Percentiles rank a stretch among this genome's conserved stretches.
Evolutionary conservation across 2,329 filamentous ascomycete species (phyloP).

Genomic region (Cercospora zeae-maydis): DNA sequence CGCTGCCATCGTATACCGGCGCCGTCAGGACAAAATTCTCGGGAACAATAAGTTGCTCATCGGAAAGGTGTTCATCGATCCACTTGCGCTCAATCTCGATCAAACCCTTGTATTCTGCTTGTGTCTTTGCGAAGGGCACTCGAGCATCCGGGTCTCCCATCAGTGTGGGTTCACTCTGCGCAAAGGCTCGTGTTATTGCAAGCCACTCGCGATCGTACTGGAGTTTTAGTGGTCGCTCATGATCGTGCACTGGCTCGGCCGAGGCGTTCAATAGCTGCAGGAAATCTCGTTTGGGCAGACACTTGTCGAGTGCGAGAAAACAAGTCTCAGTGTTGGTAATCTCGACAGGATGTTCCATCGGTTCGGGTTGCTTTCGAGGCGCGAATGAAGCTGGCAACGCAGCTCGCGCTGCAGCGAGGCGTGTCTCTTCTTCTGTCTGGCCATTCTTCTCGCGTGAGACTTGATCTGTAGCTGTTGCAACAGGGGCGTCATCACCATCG

Average conservation of each 20-base stretch:
- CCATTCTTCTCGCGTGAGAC: neutral
- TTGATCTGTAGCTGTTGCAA: constrained; percentile 7
- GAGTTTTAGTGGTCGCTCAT: constrained; percentile 54
- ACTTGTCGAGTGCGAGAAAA: constrained; percentile 92
- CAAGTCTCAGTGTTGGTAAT: constrained; percentile 76
- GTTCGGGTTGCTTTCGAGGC: constrained; percentile 38
- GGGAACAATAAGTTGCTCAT: constrained; percentile 60
- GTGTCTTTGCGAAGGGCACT: constrained; percentile 55
- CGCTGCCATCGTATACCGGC: constrained; percentile 57
- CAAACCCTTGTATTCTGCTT: constrained; percentile 46
- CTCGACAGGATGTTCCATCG: constrained; percentile 62
- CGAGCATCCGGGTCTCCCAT: constrained; percentile 58
- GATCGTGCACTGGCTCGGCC: constrained; percentile 40
- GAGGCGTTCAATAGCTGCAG: constrained; percentile 70
- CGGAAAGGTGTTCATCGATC: constrained; percentile 68
- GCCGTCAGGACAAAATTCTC: constrained; percentile 75
- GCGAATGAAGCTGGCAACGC: constrained; percentile 74
- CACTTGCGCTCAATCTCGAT: constrained; percentile 72
- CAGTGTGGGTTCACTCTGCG: constrained; percentile 53
- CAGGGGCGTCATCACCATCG: constrained; percentile 26
- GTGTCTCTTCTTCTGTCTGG: constrained; percentile 1
- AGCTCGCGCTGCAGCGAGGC: constrained; percentile 47
- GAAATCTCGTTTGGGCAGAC: constrained; percentile 73
- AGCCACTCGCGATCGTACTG: constrained; percentile 94
- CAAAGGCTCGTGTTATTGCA: constrained; percentile 82